Conservation (phyloP, 768 basidiomycete species). For the Pleurotus citrinopileatus region DNA sequence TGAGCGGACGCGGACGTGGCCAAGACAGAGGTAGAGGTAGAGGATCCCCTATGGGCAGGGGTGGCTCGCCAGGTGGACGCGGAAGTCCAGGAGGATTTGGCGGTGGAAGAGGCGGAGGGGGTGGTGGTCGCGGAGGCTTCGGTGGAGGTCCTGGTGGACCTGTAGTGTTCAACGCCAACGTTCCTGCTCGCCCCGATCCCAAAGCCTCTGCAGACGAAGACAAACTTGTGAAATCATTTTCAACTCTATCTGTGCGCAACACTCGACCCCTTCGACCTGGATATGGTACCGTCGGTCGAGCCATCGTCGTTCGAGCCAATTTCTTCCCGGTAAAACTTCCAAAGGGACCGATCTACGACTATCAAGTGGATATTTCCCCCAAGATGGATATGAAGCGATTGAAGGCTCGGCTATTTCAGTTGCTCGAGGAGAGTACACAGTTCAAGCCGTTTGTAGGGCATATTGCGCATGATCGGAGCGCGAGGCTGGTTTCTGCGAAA, state of each 20-base stretch:
- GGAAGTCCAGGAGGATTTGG: conserved; percentile 20
- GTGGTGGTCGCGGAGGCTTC: conserved; percentile 16
- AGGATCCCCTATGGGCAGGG: conserved; percentile 22
- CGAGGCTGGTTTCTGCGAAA: conserved; percentile 43
- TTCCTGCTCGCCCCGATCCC: conserved; percentile 31
- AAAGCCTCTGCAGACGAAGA: conserved; percentile 33
- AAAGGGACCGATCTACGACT: conserved; percentile 51
- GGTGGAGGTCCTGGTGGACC: conserved; percentile 18
- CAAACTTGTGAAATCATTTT: conserved; percentile 37
- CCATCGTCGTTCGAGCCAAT: conserved; percentile 55
- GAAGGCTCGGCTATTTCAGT: conserved; percentile 49
- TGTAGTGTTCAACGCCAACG: conserved; percentile 35
- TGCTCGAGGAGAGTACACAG: conserved; percentile 42
- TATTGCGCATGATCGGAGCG: conserved; percentile 52
- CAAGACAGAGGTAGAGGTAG: conserved; percentile 12
- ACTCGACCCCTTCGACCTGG: conserved; percentile 53
- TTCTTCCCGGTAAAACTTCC: conserved; percentile 56
- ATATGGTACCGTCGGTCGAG: conserved; percentile 48
- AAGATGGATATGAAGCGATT: conserved; percentile 41
- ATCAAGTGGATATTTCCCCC: conserved; percentile 49
- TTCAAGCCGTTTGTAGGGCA: conserved; percentile 34
- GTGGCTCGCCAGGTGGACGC: conserved; percentile 23
- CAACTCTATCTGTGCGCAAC: conserved; percentile 25
- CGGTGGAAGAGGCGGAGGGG: conserved; percentile 23
- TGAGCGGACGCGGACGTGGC: conserved; percentile 18